Evolutionary conservation across 2,329 filamentous ascomycete genomes (phyloP), one percentile per base, ranked within the genome.

Genomic region (Pezicula rhizophila): DNA sequence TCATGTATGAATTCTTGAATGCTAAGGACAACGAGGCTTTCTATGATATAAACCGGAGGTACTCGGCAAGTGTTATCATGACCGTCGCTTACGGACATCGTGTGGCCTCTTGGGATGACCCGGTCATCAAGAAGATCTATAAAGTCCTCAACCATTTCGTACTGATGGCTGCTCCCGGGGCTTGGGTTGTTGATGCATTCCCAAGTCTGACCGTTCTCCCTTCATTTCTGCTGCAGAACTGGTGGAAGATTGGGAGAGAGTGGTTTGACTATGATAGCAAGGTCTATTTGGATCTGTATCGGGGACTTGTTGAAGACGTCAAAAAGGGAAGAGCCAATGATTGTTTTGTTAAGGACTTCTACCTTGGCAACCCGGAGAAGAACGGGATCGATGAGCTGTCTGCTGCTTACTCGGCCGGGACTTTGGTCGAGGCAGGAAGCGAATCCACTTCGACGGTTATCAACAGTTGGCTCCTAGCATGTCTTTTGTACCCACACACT

Each of bases 21-120:
- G 48, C 61, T 1, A 73, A 74, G 0, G 63, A 68, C 28, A 49
- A 70, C 14, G n/a, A n/a, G n/a, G n/a, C n/a, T n/a, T 66, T 70
- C 43, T 72, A 75, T 69, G 48, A 65, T 26, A 72, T 76, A 53
- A 67, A 73, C 0, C 71, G 71, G 52, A 63, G 76, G 2, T 75
- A 68, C 50, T 71, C 67, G 38, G 77, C 77, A 51, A 73, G 54
- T 67, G 73, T 48, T 71, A 66, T 40, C 71, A 70, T 61, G 64
- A 61, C 20, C 52, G 52, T 70, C 48, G 61, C 67, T 14, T 71
- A 65, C 48, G 68, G 68, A 7, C 64, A 65, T 12, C 58, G 69
- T 6, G 68, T 65, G 0, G 55, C 57, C 1, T 52, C 52, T 2
- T 57, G 61, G 50, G 52, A 68, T 15, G 63, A 63, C 12, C 44